Evolutionary conservation across 345 rosid species (phyloP).

Genomic region (Acer yangbiense): DNA sequence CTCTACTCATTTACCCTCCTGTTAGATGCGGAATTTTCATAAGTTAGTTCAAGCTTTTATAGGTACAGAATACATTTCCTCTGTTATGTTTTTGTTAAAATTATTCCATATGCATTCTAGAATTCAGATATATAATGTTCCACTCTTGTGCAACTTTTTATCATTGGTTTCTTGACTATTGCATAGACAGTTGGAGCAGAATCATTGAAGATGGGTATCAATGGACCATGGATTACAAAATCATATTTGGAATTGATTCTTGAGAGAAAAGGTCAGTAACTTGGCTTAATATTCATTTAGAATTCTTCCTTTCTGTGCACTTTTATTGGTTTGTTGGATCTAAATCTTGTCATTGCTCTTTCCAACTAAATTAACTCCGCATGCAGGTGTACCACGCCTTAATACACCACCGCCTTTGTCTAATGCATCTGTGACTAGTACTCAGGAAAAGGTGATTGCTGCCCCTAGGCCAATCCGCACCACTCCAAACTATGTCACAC

Average conservation of each 20-base stretch:
- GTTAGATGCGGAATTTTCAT: background rate
- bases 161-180: constrained; percentile 26
- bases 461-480: constrained; percentile 97
- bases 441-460: constrained; percentile 72
- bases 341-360: constrained; percentile 18
- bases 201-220: constrained; percentile 72
- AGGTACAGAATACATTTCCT: background rate
- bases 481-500: constrained; percentile 65
- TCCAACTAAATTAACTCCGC: constrained; percentile 28
- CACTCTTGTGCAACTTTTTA: constrained; percentile 6
- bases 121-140: constrained; percentile 1
- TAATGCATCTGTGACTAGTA: constrained; percentile 40
- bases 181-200: constrained; percentile 93
- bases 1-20: background rate
- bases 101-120: background rate
- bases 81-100: background rate
- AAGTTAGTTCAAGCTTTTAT: constrained; percentile 10
- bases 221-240: constrained; percentile 92
- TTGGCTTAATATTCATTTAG: constrained; percentile 18
- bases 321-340: constrained; percentile 22
- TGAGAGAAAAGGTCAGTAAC: constrained; percentile 76
- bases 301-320: constrained; percentile 8
- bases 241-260: constrained; percentile 96
- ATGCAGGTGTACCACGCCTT: constrained; percentile 95
- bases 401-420: constrained; percentile 84